phyloP scores from a whole-genome alignment of 495 filamentous ascomycete species.

The Penicillium lividum region DNA sequence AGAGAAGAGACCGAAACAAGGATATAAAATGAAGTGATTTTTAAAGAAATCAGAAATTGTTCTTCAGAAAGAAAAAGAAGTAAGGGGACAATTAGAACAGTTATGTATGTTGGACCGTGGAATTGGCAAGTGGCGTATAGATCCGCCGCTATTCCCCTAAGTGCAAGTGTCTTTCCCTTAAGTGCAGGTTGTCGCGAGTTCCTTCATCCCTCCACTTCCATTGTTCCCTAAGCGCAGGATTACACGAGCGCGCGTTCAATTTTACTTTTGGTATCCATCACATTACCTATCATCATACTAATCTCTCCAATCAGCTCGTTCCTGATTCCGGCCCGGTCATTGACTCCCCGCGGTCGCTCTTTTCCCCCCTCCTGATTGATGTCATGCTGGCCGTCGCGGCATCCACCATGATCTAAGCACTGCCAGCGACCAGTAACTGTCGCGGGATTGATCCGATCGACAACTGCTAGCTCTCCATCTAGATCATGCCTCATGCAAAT shows the following conservation, averaged over 20 bases:
- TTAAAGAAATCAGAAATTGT: conserved; percentile 4
- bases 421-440: conserved; percentile 1
- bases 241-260: conserved; percentile 24
- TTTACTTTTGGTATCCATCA: background rate
- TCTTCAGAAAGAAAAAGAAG: conserved; percentile 7
- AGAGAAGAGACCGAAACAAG: conserved; percentile 4
- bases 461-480: background rate
- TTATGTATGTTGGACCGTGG: conserved; percentile 13
- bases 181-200: conserved; percentile 62
- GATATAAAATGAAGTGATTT: no score
- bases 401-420: conserved; percentile 14
- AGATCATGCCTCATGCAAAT: conserved; percentile 18
- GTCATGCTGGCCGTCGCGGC: conserved; percentile 6
- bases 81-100: conserved; percentile 17
- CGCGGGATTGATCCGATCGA: background rate
- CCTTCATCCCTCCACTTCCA: conserved; percentile 13
- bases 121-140: conserved; percentile 19
- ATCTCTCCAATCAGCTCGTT: background rate
- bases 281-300: background rate
- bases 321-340: conserved; percentile 1
- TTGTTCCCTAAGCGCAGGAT: conserved; percentile 44
- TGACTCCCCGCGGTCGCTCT: background rate
- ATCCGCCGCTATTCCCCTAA: conserved; percentile 30
- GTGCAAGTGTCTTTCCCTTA: conserved; percentile 55
- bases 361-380: background rate